Evolutionary conservation across 2,329 filamentous ascomycete species (phyloP), one percentile per base, ranked within the genome.

Genomic region (Cytospora paraplurivora): DNA sequence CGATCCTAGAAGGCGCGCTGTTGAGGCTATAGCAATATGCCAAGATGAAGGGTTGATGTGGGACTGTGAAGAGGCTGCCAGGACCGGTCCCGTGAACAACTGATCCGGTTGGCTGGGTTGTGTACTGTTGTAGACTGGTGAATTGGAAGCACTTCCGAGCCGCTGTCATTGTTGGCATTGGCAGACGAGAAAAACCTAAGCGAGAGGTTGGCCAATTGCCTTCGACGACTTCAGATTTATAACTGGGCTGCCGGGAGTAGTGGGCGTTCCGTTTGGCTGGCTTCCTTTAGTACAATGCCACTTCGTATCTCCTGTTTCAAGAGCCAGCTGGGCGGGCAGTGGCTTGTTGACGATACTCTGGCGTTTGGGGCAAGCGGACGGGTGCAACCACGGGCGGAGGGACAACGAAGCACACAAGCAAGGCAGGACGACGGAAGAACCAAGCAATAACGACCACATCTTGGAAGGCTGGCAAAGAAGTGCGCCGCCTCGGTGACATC

Each of bases 101-200:
- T 51, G 50, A 19, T 49, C 63, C 59, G 63, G 63, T 58, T 57
- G 59, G 63, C 59, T 53, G 44, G 63, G 55, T 41, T 33, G 58
- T 52, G 35, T 32, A 56, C 56, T 51, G 53, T 49, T 54, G 55
- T 47, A 41, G 41, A 4, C 41, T 51, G 60, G 44, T 58, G 50
- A 59, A 59, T 54, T 56, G 61, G 64, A 57, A 63, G 52, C 49
- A 32, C 15, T 63, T 63, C 64, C 64, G 64, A 57, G 47, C 35
- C 37, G 61, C 37, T 60, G 60, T 51, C 59, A 59, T 53, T 59
- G 41, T 34, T 33, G 56, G 41, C 15, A 44, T 13, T 13, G n/a
- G 49, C 55, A 41, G 51, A 62, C 35, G 13, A 37, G 51, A 55
- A 50, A 32, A 57, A 3, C 32, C 44, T 41, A 60, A 63, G 54